Conservation (phyloP, 139 green algal species). For the Coelastrella sp. region DNA sequence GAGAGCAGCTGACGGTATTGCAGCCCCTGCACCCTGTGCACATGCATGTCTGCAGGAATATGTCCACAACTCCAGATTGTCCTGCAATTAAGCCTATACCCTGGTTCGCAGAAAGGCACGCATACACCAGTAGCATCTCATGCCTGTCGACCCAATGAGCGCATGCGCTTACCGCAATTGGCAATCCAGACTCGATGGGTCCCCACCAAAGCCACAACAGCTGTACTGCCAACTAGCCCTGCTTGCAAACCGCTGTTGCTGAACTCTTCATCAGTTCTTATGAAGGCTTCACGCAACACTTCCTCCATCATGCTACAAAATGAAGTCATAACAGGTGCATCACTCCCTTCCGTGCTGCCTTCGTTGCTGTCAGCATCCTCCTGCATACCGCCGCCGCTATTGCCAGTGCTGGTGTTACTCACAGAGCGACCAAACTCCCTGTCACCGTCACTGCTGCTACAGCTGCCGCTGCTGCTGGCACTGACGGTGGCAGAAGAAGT, state of each 20-base stretch:
- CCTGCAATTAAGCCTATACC: too few species aligned
- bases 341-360: slow-evolving; percentile 17
- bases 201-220: slow-evolving; percentile 75
- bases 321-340: background rate
- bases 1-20: too few species aligned
- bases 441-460: slow-evolving; percentile 2
- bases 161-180: slow-evolving; percentile 75
- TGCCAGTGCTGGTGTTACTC: slow-evolving; percentile 11
- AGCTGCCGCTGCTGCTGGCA: background rate
- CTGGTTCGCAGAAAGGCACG: too few species aligned
- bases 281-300: slow-evolving; percentile 67
- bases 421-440: slow-evolving; percentile 5
- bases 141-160: too few species aligned
- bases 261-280: slow-evolving; percentile 73
- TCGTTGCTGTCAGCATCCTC: slow-evolving; percentile 38
- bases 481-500: background rate
- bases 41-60: too few species aligned
- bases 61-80: too few species aligned
- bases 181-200: slow-evolving; percentile 69
- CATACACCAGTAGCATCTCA: too few species aligned
- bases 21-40: too few species aligned
- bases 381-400: background rate
- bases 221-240: slow-evolving; percentile 86
- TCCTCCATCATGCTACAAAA: slow-evolving; percentile 56
- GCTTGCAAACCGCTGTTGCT: slow-evolving; percentile 61